Evolutionary conservation across 202 grass and related monocot genomes (phyloP), one percentile per base, ranked within the genome.

Genomic region (Schoenoplectus tabernaemontani): DNA sequence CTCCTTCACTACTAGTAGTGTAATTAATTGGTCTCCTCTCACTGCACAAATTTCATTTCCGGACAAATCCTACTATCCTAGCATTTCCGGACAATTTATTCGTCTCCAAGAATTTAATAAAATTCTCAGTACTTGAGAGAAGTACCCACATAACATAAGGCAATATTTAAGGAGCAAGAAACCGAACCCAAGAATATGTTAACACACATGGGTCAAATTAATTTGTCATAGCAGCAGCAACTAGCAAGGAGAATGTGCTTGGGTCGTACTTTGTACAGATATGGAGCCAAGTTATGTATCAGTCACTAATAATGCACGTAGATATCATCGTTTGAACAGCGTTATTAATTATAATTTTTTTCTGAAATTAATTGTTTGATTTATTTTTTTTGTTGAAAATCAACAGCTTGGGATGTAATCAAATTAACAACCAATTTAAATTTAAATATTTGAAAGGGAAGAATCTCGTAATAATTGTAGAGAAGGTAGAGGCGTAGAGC

Each of bases 401-500:
- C n/a, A n/a, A n/a, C n/a, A n/a, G n/a, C n/a, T n/a, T n/a, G n/a
- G n/a, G 39, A 23, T 69, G 36, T 38, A 39, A n/a, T 65, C 7
- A 59, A 59, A 59, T 44, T 28, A 72, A 72, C 43, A 72, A 50
- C 24, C 70, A n/a, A n/a, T n/a, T n/a, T n/a, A n/a, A 51, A 54
- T 54, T 75, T 34, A 33, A 34, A 75, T 34, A 54, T 54, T 19
- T 75, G 70, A 54, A 72, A 72, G 68, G 6, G 43, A n/a, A 72
- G 43, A 72, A 72, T 75, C 13, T 54, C 8, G 13, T 36, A n/a
- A n/a, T 74, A 74, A 74, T 74, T 74, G 69, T 4, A 74, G 69
- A 73, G 10, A 12, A 48, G n/a, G n/a, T n/a, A 48, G 44, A 44
- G 53, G 33, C 23, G 44, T 54, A 75, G 48, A 68, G 28, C 70